Base-by-base conservation (phyloP, 129 eudicot genomes). In the Gnaphalium uliginosum region DNA sequence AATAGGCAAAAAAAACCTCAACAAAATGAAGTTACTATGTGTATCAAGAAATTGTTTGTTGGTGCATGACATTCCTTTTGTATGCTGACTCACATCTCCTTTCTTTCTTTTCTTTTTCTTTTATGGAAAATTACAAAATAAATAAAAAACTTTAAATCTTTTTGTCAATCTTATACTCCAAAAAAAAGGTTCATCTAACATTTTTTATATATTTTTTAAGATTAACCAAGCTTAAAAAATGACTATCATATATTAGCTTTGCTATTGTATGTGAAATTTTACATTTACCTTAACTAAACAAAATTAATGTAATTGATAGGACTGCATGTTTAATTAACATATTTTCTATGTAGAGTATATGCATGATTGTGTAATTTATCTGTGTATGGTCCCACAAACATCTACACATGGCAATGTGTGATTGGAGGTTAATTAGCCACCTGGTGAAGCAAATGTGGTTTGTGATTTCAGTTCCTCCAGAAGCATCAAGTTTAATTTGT, bases 1-100 rank as follows among this genome's bases (percentile, higher is more conserved):
- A 61, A 85, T 83, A 89, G 87, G 85, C 85, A 81, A 70, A 58
- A n/a, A 79, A 76, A 59, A 75, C 68, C 69, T 59, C 58, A 24
- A 59, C 39, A 35, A 64, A 59, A 61, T 65, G 72, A 64, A 64
- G 65, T 15, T 50, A 37, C 26, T n/a, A 65, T 50, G 65, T 37
- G 17, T 63, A 75, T 67, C 29, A 73, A 43, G 56, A 65, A 29
- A 68, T 65, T 75, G 75, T 71, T 72, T 61, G 76, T 66, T 51
- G 72, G 61, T 53, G 81, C 59, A 39, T 67, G 66, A 78, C 80
- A 76, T 72, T 82, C 86, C 71, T 58, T 79, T 84, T 84, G 67
- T 58, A 57, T 68, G 69, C 19, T 58, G 69, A 57, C 62, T 41
- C 75, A 58, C 75, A 27, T 77, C 59, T 77, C 46, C 22, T 27